Conservation (phyloP, 2,329 filamentous ascomycete genomes). For the Corynespora cassiicola region DNA sequence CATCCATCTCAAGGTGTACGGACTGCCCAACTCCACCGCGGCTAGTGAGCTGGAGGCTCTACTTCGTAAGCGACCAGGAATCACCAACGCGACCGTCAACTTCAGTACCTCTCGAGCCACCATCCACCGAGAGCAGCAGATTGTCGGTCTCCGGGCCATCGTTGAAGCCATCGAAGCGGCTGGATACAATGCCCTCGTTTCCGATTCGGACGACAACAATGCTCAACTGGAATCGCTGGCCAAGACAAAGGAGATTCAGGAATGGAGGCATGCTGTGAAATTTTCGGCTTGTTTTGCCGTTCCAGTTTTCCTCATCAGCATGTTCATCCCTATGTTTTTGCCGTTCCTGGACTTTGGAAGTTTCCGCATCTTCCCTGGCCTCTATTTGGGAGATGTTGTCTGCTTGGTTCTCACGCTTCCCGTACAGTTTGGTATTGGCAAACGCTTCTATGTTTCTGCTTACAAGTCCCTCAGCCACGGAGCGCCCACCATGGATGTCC, state of each 20-base stretch:
- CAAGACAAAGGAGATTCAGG: slow-evolving; percentile 94
- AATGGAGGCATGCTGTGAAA: slow-evolving; percentile 85
- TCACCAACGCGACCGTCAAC: slow-evolving; percentile 76
- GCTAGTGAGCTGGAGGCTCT: slow-evolving; percentile 74
- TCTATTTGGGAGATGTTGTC: slow-evolving; percentile 87
- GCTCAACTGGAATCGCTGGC: slow-evolving; percentile 94
- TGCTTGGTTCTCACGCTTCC: slow-evolving; percentile 87
- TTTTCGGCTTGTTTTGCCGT: slow-evolving; percentile 82
- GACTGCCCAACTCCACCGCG: slow-evolving; percentile 73
- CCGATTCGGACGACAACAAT: slow-evolving; percentile 94
- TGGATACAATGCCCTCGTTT: slow-evolving; percentile 87
- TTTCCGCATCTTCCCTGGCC: slow-evolving; percentile 70
- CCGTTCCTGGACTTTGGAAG: slow-evolving; percentile 79
- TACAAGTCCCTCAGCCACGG: slow-evolving; percentile 90
- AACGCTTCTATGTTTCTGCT: slow-evolving; percentile 91
- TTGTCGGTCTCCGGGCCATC: slow-evolving; percentile 79
- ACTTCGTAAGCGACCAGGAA: slow-evolving; percentile 70
- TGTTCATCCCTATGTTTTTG: slow-evolving; percentile 89
- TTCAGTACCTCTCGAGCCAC: slow-evolving; percentile 76
- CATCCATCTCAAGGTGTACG: slow-evolving; percentile 84
- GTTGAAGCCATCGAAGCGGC: slow-evolving; percentile 82
- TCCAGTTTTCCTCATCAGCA: slow-evolving; percentile 90
- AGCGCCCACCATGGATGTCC: slow-evolving; percentile 96
- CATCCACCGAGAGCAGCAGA: slow-evolving; percentile 73
- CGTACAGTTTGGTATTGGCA: slow-evolving; percentile 95